phyloP scores from a whole-genome alignment of 345 rosid genomes.

The Eucalyptus erythrocorys region DNA sequence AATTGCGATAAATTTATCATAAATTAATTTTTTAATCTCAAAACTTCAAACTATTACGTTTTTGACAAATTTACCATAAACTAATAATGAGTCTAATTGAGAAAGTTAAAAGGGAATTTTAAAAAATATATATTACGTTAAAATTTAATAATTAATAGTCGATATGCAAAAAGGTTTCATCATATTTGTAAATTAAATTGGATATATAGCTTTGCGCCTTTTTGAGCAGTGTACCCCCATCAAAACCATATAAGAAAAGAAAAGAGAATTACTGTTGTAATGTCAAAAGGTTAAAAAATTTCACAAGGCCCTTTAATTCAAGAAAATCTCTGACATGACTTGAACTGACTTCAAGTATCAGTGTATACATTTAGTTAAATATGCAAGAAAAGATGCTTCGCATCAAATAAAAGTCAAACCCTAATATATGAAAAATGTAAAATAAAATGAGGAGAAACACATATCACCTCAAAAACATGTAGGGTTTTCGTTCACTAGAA shows the following conservation, averaged over 20 bases:
- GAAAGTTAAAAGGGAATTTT: not conserved
- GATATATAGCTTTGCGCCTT: not conserved
- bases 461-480: not conserved
- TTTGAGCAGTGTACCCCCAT: not conserved
- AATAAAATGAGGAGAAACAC: not conserved
- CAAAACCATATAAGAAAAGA: not conserved
- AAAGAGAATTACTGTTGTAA: not conserved
- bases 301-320: not conserved
- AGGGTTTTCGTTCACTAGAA: not conserved
- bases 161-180: not conserved
- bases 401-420: not conserved
- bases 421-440: not conserved
- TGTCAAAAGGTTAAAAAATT: not conserved
- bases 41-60: too few species aligned
- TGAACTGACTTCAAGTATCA: not conserved
- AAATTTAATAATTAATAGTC: not conserved
- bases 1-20: accelerated
- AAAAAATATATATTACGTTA: not conserved
- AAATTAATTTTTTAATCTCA: too few species aligned
- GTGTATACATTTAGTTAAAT: not conserved
- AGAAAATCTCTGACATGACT: not conserved
- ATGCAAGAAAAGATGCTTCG: not conserved
- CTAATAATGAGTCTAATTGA: not conserved
- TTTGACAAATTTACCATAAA: too few species aligned
- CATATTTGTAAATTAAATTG: not conserved